These are phyloP conservation scores for Oryza meridionalis DNA, from an alignment of 176 grass and related monocot genomes.

Conservation along the genomic window DNA sequence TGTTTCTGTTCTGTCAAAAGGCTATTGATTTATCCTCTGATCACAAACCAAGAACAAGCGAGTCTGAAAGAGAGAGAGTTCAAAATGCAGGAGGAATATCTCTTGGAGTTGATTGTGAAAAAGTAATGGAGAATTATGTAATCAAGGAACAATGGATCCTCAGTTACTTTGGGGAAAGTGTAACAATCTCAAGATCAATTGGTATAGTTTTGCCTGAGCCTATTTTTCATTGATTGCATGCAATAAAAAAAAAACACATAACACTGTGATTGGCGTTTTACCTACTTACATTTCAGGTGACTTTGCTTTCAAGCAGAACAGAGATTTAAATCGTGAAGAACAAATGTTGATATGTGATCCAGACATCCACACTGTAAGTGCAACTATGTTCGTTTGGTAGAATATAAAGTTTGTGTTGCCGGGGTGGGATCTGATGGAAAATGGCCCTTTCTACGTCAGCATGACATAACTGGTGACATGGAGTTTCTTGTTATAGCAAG, in stretches of 20 bases:
- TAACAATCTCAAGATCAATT: background rate
- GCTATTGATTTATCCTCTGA: constrained; percentile 22
- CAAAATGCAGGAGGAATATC: constrained; percentile 26
- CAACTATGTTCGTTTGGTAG: background rate
- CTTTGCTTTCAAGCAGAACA: constrained; percentile 24
- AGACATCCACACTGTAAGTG: constrained; percentile 25
- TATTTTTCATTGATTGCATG: background rate
- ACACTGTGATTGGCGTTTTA: background rate
- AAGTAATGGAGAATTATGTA: too few species aligned
- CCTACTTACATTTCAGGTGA: constrained; percentile 14
- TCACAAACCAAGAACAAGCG: constrained; percentile 20
- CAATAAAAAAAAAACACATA: background rate
- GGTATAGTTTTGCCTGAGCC: constrained; percentile 11
- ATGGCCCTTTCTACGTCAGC: constrained; percentile 19
- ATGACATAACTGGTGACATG: constrained; percentile 28
- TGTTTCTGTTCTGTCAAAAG: constrained; percentile 30
- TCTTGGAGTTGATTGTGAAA: rapidly evolving
- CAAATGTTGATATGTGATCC: constrained; percentile 35
- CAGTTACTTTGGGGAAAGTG: background rate
- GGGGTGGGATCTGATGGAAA: background rate
- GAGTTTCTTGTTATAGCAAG: constrained; percentile 50
- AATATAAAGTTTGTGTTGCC: background rate
- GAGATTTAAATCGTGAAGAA: background rate
- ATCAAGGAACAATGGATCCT: too few species aligned
- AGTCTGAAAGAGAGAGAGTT: constrained; percentile 18